Conservation (phyloP, 176 grass and related monocot genomes). For the Rhynchospora pubera region DNA sequence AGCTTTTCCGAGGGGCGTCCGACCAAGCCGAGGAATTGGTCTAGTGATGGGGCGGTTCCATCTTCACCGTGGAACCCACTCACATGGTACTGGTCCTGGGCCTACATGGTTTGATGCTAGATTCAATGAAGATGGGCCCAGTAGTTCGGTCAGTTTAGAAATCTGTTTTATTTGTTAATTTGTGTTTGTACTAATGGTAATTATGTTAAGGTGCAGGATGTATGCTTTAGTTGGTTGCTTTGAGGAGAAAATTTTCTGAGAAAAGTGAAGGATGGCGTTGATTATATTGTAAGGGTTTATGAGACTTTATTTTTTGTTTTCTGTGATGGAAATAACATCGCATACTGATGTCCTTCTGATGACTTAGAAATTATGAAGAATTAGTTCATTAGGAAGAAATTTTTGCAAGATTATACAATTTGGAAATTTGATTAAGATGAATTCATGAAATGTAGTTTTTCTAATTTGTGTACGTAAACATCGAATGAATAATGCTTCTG, state of each 20-base stretch:
- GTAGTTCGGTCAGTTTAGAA: conserved; percentile 47
- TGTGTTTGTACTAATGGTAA: background rate
- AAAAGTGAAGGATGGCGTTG: background rate
- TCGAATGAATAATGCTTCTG: too few relatives aligned
- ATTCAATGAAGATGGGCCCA: conserved; percentile 61
- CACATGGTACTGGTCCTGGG: conserved; percentile 23
- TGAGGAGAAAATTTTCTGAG: background rate
- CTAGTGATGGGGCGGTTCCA: too few relatives aligned
- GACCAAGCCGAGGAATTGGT: conserved; percentile 81
- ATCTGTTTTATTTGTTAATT: background rate
- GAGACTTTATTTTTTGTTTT: background rate
- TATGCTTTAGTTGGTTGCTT: background rate
- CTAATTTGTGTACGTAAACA: background rate
- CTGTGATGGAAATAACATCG: background rate
- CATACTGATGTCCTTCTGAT: too few relatives aligned
- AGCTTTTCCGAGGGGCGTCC: conserved; percentile 71
- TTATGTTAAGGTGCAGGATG: background rate
- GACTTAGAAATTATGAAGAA: background rate
- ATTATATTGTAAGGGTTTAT: background rate
- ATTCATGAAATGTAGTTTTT: background rate
- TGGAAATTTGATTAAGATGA: background rate
- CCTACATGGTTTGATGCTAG: conserved; percentile 45
- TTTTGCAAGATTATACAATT: background rate
- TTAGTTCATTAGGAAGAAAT: background rate
- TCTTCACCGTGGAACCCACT: conserved; percentile 35